Conservation (phyloP, 1,139 yeast genomes). For the Lodderomyces metapsilosis region DNA sequence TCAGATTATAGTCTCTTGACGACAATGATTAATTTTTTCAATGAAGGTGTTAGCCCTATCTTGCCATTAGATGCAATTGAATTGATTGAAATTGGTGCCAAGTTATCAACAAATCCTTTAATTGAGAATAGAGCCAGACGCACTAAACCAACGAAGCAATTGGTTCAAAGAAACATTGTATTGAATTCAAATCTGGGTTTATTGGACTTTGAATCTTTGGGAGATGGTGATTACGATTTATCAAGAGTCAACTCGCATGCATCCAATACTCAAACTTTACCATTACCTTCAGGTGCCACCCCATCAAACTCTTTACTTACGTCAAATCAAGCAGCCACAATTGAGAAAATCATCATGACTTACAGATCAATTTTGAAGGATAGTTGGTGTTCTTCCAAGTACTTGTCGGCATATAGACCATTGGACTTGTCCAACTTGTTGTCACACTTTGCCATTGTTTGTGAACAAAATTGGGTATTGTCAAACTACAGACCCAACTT, state of each 20-base stretch:
- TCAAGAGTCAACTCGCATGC: slow-evolving; percentile 47
- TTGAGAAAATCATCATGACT: slow-evolving; percentile 46
- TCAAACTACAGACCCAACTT: slow-evolving; percentile 52
- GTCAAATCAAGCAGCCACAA: slow-evolving; percentile 37
- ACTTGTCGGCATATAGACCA: slow-evolving; percentile 28
- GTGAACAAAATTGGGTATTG: slow-evolving; percentile 48
- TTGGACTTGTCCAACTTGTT: slow-evolving; percentile 28
- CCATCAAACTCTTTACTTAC: slow-evolving; percentile 39
- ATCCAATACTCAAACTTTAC: slow-evolving; percentile 36
- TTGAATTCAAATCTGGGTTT: slow-evolving; percentile 15
- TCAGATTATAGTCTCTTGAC: slow-evolving; percentile 62
- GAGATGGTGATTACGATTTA: slow-evolving; percentile 53
- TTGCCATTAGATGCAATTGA: slow-evolving; percentile 65
- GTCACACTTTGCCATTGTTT: slow-evolving; percentile 37
- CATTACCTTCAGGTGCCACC: slow-evolving; percentile 43
- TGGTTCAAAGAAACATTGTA: slow-evolving; percentile 48
- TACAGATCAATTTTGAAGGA: slow-evolving; percentile 49
- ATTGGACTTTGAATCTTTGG: slow-evolving; percentile 35
- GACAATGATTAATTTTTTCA: slow-evolving; percentile 71
- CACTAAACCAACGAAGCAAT: slow-evolving; percentile 24
- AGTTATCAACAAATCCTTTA: slow-evolving; percentile 40
- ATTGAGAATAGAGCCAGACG: slow-evolving; percentile 24
- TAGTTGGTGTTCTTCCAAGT: slow-evolving; percentile 45
- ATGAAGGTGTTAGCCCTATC: slow-evolving; percentile 59
- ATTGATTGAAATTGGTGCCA: slow-evolving; percentile 62